Conservation (phyloP, 1,284 basidiomycete species). For the Coniferiporia weirii region DNA sequence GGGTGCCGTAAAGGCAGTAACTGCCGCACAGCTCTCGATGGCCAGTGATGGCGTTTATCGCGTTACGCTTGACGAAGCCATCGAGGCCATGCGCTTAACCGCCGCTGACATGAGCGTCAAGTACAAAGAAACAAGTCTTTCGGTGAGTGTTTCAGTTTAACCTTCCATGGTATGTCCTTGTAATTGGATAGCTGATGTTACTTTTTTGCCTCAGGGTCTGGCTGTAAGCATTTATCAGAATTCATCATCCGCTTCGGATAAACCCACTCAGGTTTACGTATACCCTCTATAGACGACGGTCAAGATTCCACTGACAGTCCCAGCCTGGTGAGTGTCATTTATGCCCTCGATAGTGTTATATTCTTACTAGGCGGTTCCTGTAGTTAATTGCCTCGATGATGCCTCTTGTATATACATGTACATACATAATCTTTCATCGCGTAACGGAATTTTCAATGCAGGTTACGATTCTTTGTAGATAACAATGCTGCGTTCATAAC, state of each 20-base stretch:
- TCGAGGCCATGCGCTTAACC: constrained; percentile 92
- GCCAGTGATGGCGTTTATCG: constrained; percentile 84
- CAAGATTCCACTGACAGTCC: constrained; percentile 39
- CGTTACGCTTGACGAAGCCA: constrained; percentile 91
- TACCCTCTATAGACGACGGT: constrained; percentile 31
- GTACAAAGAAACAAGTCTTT: constrained; percentile 91
- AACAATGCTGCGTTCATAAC: no score
- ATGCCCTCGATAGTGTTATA: background rate
- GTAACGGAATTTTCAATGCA: no score
- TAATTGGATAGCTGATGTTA: background rate
- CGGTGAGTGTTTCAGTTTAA: constrained; percentile 41
- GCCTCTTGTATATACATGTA: no score
- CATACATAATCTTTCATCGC: no score
- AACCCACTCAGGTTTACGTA: constrained; percentile 3
- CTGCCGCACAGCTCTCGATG: constrained; percentile 91
- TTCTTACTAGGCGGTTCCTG: background rate
- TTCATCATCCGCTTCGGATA: background rate
- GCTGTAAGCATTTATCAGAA: constrained; percentile 41
- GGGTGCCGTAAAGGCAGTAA: constrained; percentile 86
- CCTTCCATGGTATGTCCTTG: background rate
- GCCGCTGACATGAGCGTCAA: constrained; percentile 85
- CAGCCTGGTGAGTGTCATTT: constrained; percentile 28
- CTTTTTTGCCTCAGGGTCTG: constrained; percentile 42
- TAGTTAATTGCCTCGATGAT: background rate
- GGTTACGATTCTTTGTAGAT: no score